phyloP scores from a whole-genome alignment of 2,329 filamentous ascomycete species.

The Hyphodiscus sp. region DNA sequence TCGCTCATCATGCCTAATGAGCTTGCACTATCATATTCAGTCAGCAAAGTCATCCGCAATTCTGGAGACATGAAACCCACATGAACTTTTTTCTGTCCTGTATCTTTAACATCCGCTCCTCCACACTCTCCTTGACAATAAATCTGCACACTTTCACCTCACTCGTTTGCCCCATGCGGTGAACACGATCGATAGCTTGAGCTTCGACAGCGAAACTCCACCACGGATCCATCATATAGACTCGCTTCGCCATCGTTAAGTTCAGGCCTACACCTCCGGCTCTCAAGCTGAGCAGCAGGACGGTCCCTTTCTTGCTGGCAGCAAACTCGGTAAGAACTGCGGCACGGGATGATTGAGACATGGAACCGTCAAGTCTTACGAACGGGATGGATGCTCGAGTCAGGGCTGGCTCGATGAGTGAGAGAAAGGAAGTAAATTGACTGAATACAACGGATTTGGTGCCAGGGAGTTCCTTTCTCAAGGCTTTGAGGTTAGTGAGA shows the following conservation, averaged over 20 bases:
- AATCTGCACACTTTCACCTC: constrained; percentile 85
- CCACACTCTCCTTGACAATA: constrained; percentile 83
- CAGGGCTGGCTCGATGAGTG: constrained; percentile 81
- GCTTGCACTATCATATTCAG: constrained; percentile 59
- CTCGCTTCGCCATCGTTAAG: constrained; percentile 77
- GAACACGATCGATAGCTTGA: constrained; percentile 94
- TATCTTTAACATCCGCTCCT: constrained; percentile 88
- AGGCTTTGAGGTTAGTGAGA: constrained; percentile 63
- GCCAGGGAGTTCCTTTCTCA: constrained; percentile 58
- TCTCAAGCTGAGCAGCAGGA: constrained; percentile 77
- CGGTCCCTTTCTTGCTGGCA: constrained; percentile 52
- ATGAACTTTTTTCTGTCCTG: constrained; percentile 97
- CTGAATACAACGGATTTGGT: constrained; percentile 93
- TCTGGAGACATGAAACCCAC: constrained; percentile 46
- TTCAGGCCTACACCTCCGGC: constrained; percentile 94
- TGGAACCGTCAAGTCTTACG: constrained; percentile 85
- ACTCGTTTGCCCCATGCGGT: constrained; percentile 88
- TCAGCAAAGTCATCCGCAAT: constrained; percentile 7
- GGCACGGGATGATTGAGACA: constrained; percentile 79
- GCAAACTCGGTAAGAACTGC: constrained; percentile 71
- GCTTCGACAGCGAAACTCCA: constrained; percentile 97
- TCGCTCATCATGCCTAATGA: constrained; percentile 92
- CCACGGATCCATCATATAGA: constrained; percentile 99
- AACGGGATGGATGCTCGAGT: constrained; percentile 64
- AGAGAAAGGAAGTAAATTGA: constrained; percentile 94